Evolutionary conservation across 345 rosid genomes (phyloP).

Genomic region (Psidium friedrichsthalianum): DNA sequence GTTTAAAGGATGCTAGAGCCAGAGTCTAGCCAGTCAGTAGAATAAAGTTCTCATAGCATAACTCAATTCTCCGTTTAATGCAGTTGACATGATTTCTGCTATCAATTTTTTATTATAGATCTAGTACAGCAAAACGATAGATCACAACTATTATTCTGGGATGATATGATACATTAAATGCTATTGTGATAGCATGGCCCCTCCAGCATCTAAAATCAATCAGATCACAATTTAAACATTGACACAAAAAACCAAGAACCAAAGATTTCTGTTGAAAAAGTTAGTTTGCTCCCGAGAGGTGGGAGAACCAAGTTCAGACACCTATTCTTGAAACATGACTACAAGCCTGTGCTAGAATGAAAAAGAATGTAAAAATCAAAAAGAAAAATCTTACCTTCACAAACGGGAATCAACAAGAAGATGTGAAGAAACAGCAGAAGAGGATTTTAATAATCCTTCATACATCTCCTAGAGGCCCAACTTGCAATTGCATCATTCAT

Average conservation of each 20-base stretch:
- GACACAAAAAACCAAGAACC: not conserved
- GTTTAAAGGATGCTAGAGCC: not conserved
- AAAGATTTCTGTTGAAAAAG: not conserved
- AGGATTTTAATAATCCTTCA: slow-evolving; percentile 66
- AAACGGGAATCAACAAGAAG: slow-evolving; percentile 84
- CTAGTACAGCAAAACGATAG: not conserved
- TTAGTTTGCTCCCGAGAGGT: not conserved
- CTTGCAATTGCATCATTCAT: slow-evolving; percentile 93
- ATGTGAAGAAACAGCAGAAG: slow-evolving; percentile 64
- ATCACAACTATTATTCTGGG: not conserved
- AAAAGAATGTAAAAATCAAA: not conserved
- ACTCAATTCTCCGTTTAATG: not conserved
- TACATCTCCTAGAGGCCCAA: slow-evolving; percentile 99
- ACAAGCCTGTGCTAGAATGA: not conserved
- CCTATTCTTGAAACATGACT: not conserved
- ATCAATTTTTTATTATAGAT: not conserved
- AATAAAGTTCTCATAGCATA: not conserved
- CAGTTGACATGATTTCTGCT: not conserved
- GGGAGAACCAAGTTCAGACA: not conserved
- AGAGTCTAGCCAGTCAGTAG: not conserved
- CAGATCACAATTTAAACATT: not conserved
- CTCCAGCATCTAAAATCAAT: not conserved
- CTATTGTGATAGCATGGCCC: not conserved
- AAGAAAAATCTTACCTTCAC: slow-evolving; percentile 48
- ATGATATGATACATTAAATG: not conserved